Evolutionary conservation across 1,284 basidiomycete genomes (phyloP).

Genomic region (Puccinia hordei): DNA sequence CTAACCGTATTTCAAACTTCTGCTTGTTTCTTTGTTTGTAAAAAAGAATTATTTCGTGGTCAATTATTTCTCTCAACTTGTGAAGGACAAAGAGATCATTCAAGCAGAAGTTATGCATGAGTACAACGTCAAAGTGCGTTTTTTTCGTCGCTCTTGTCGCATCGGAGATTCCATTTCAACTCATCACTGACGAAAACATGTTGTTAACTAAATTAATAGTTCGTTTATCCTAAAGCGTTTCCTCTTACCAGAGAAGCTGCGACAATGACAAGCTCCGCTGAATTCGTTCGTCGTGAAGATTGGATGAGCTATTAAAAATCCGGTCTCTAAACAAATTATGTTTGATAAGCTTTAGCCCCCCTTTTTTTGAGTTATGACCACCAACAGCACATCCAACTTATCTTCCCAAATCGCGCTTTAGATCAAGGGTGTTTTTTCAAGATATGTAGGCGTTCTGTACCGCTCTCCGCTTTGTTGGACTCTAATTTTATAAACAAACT

Average conservation of each 20-base stretch:
- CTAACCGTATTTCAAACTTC: slow-evolving; percentile 16
- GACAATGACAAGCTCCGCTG: slow-evolving; percentile 80
- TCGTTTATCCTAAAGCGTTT: slow-evolving; percentile 76
- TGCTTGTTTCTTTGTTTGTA: no score
- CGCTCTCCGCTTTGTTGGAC: no score
- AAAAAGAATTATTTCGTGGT: slow-evolving; percentile 65
- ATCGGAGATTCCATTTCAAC: slow-evolving; percentile 48
- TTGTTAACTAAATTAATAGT: slow-evolving; percentile 63
- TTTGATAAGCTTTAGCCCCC: no score
- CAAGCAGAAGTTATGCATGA: slow-evolving; percentile 80
- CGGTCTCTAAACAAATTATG: no score
- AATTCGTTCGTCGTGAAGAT: slow-evolving; percentile 64
- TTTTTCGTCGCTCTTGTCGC: slow-evolving; percentile 57
- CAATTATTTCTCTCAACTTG: slow-evolving; percentile 66
- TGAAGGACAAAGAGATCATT: slow-evolving; percentile 75
- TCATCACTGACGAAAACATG: background rate
- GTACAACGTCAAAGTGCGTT: slow-evolving; percentile 71
- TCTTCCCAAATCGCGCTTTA: no score
- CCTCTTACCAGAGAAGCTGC: slow-evolving; percentile 73
- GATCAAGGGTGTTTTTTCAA: no score
- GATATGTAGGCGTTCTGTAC: no score
- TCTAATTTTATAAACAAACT: no score
- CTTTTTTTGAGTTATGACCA: no score
- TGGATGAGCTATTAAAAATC: slow-evolving; percentile 38
- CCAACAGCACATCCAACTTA: no score